Evolutionary conservation across 2,329 filamentous ascomycete species (phyloP), one percentile per base, ranked within the genome.

Genomic region (Fusarium ramigenum): DNA sequence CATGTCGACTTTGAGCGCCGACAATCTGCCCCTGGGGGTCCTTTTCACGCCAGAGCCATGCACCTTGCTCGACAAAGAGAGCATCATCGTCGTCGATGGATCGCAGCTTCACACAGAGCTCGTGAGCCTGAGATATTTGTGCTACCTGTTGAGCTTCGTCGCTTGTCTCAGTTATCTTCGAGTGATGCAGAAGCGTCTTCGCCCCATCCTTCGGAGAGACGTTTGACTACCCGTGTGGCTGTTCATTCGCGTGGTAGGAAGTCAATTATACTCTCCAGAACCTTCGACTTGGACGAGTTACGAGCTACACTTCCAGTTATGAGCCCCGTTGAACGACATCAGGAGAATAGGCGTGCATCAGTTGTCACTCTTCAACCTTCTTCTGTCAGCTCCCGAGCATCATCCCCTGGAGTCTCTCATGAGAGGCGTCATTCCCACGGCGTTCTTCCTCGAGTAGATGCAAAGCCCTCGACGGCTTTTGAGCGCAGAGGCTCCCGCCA

Each of bases 211-310:
- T 53, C 63, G 6, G 66, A 73, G 11, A 67, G 69, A n/a, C 74
- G 60, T 14, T 57, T 80, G 40, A 77, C 73, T n/a, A 75, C 79
- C 7, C 75, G 76, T 11, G 78, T 78, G 12, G 72, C 79, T 19
- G 73, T 82, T 36, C 79, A 77, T 36, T 80, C 80, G 9, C 69
- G 74, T 32, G 82, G 84, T 5, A 80, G 83, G 23, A 83, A 83
- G 53, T 81, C 87, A 2, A 85, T 89, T 70, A 73, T 86, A 2
- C 81, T 91, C 23, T 83, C 85, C 70, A 83, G 87, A 36, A 84
- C 82, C 23, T 87, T 90, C 66, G 83, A 89, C 66, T 78, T 89
- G 19, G 81, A 85, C 32, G 81, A 84, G 67, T 78, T 90, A 15
- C 82, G 84, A 50, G 81, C 83, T 14, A 86, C 84, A 2, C 80